Evolutionary conservation across 2,329 filamentous ascomycete genomes (phyloP), one percentile per base, ranked within the genome.

Genomic region (Nemania diffusa): DNA sequence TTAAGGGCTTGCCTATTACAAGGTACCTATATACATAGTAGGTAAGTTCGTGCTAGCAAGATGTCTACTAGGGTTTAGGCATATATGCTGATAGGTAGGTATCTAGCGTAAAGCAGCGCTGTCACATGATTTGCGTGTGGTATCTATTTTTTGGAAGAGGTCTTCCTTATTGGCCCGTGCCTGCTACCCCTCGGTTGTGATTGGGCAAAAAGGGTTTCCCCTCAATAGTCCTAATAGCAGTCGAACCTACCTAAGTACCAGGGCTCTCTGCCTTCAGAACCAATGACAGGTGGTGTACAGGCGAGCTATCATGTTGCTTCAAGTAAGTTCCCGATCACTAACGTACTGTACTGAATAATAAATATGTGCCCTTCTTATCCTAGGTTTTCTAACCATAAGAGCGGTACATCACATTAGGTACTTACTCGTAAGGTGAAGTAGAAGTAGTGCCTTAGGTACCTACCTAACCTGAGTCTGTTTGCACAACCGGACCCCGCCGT

Each of bases 111-210:
- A 62, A 64, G 53, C 44, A 63, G 62, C 71, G 64, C 63, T 72
- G 62, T 75, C 73, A 74, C 73, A 75, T 75, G 73, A 74, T 55
- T 65, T 20, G 65, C n/a, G n/a, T n/a, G n/a, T n/a, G n/a, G n/a
- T n/a, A n/a, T n/a, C n/a, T 20, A 26, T 20, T 40, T 17, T 57
- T 40, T 46, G 3, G 20, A 50, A 44, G 52, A 15, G 24, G 48
- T 27, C 5, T 20, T 42, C 5, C 20, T 29, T 26, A 51, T 22
- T 72, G 69, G 70, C 62, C 64, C 27, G 68, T 71, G 72, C 67
- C 8, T 37, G 24, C 27, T 59, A 22, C 27, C 26, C 52, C 57
- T 62, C 46, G 7, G 26, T 40, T 15, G 17, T 65, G 27, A 32
- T 52, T 52, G 26, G 50, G 50, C 29, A 40, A 9, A 22, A 46